Evolutionary conservation across 2,329 filamentous ascomycete species (phyloP).

Genomic region (Albifimbria verrucaria): DNA sequence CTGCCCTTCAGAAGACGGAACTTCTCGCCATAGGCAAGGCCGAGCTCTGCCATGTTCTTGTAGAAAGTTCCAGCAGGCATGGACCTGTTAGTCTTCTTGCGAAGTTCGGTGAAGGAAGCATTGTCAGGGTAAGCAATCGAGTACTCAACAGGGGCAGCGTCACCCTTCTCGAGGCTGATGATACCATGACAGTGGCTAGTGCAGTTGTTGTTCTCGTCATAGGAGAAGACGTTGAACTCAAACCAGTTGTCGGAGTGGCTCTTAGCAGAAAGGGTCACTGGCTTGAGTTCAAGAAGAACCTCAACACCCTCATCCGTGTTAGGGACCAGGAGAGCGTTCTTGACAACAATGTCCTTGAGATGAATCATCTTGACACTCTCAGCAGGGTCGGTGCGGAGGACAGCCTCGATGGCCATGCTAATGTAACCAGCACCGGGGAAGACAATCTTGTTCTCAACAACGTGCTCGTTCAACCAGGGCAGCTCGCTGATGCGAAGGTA

Average conservation of each 20-base stretch:
- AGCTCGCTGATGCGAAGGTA: constrained; percentile 24
- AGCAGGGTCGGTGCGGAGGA: constrained; percentile 9
- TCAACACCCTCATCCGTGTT: constrained; percentile 19
- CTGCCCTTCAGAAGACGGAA: constrained; percentile 17
- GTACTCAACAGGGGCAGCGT: constrained; percentile 11
- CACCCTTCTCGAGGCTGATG: constrained; percentile 14
- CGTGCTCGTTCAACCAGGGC: constrained; percentile 32
- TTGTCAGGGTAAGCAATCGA: constrained; percentile 7
- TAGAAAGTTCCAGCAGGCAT: constrained; percentile 16
- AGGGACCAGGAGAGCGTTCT: constrained; percentile 19
- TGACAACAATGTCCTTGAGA: constrained; percentile 16
- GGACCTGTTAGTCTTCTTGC: constrained; percentile 17
- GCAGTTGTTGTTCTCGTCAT: constrained; percentile 19
- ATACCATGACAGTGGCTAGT: constrained; percentile 18
- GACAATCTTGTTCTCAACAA: constrained; percentile 22
- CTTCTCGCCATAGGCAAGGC: constrained; percentile 18
- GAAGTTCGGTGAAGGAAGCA: constrained; percentile 9
- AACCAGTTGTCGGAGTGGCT: constrained; percentile 18
- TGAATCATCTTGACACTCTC: constrained; percentile 13
- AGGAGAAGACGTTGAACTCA: constrained; percentile 21
- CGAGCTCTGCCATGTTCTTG: constrained; percentile 17
- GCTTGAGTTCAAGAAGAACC: constrained; percentile 17
- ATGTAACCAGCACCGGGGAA: constrained; percentile 34
- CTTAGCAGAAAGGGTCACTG: constrained; percentile 14
- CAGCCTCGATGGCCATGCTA: constrained; percentile 26